These are phyloP conservation scores for Linum trigynum DNA, from an alignment of 345 rosid genomes.

Conservation along the genomic window DNA sequence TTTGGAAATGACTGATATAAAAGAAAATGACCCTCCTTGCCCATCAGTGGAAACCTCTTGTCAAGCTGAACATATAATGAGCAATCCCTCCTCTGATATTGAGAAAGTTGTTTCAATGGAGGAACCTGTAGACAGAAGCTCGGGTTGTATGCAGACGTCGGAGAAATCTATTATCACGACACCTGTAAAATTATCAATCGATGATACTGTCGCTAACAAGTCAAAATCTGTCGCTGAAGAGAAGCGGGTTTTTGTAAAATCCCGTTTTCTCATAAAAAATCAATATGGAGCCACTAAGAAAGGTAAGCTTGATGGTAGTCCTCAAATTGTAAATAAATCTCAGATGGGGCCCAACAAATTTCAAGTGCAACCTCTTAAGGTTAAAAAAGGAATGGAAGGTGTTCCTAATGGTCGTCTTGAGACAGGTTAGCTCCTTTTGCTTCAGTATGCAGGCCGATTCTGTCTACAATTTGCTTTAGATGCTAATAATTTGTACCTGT, in stretches of 20 bases:
- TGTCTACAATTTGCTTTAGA: background rate
- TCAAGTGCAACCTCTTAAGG: constrained; percentile 41
- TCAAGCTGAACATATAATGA: constrained; percentile 22
- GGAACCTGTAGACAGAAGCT: constrained; percentile 23
- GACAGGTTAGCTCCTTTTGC: constrained; percentile 44
- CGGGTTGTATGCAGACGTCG: constrained; percentile 9
- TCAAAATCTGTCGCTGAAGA: constrained; percentile 36
- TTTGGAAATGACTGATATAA: constrained; percentile 26
- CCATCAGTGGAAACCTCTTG: constrained; percentile 21
- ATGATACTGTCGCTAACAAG: constrained; percentile 26
- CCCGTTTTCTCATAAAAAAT: constrained; percentile 47
- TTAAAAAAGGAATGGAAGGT: constrained; percentile 51
- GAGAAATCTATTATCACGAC: constrained; percentile 23
- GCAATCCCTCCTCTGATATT: constrained; percentile 22
- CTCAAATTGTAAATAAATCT: constrained; percentile 39
- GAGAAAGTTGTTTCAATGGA: constrained; percentile 32
- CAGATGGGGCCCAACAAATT: constrained; percentile 41
- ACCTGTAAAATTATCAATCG: constrained; percentile 30
- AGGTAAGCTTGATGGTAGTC: constrained; percentile 35
- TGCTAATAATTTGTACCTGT: constrained; percentile 11
- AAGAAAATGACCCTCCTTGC: constrained; percentile 19
- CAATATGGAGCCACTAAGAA: constrained; percentile 43
- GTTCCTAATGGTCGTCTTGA: constrained; percentile 65
- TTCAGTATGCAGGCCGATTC: constrained; percentile 4
- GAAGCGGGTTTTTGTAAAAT: constrained; percentile 37